Evolutionary conservation across 495 filamentous ascomycete species (phyloP).

Genomic region (Hyaloscypha bicolor): DNA sequence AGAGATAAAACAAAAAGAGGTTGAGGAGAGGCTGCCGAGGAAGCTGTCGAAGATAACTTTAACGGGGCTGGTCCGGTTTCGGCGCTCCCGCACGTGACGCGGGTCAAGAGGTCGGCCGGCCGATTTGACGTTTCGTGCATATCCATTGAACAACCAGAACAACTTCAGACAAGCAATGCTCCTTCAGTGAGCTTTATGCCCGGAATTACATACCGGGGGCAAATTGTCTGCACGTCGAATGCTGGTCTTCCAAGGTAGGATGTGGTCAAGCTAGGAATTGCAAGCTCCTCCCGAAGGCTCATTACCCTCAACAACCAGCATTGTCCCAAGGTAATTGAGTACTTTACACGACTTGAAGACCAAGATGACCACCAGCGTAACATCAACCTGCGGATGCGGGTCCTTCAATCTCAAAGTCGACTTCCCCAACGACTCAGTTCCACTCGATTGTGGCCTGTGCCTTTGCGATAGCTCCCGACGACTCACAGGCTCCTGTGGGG

Average conservation of each 20-base stretch:
- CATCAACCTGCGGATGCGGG: slow-evolving; percentile 45
- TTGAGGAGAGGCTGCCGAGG: not conserved
- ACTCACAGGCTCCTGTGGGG: slow-evolving; percentile 58
- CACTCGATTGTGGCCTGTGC: slow-evolving; percentile 52
- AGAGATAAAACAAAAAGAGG: not conserved
- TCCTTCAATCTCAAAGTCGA: slow-evolving; percentile 39
- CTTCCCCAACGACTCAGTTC: slow-evolving; percentile 38
- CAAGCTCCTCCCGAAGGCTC: not conserved
- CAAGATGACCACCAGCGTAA: slow-evolving; percentile 33
- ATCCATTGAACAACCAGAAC: not conserved
- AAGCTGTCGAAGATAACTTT: no score
- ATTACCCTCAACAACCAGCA: not conserved
- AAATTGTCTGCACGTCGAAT: not conserved
- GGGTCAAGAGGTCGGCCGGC: not conserved
- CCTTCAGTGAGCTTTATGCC: not conserved
- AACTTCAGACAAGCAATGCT: not conserved
- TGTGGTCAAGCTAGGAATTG: not conserved
- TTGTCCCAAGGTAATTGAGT: not conserved
- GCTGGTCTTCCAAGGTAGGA: not conserved
- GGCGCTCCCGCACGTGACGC: not conserved
- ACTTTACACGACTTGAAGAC: not conserved
- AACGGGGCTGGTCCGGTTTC: not conserved
- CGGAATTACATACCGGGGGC: not conserved
- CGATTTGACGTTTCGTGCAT: not conserved
- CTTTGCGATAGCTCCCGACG: slow-evolving; percentile 67